Evolutionary conservation across 495 filamentous ascomycete species (phyloP).

Genomic region (Thermothielavioides terrestris): DNA sequence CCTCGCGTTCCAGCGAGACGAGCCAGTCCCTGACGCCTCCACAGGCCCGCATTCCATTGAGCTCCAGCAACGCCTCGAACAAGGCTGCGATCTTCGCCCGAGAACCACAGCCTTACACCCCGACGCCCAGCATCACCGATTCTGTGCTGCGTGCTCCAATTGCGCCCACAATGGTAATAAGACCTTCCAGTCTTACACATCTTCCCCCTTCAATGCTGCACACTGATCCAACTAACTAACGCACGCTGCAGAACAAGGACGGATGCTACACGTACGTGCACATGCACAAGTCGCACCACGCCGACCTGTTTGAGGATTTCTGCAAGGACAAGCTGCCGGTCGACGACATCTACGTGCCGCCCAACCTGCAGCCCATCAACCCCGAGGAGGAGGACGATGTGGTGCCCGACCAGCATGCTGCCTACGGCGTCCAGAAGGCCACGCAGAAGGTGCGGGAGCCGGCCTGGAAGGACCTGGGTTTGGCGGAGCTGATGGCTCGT

Average conservation of each 20-base stretch:
- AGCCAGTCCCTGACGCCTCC: slow-evolving; percentile 2
- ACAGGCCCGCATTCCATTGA: slow-evolving; percentile 2
- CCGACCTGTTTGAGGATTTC: slow-evolving; percentile 90
- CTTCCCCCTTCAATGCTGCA: no score
- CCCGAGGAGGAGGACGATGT: slow-evolving; percentile 98
- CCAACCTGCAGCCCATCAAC: slow-evolving; percentile 85
- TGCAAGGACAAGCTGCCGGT: slow-evolving; percentile 57
- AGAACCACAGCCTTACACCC: not conserved
- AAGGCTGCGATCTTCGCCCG: not conserved
- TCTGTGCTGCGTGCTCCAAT: slow-evolving; percentile 1
- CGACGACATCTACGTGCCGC: slow-evolving; percentile 79
- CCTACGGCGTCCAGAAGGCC: slow-evolving; percentile 87
- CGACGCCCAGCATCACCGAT: not conserved
- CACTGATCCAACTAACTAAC: not conserved
- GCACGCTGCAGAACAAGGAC: slow-evolving; percentile 66
- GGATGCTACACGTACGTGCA: slow-evolving; percentile 79
- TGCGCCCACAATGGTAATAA: slow-evolving; percentile 3
- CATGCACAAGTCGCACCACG: slow-evolving; percentile 68
- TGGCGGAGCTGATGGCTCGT: slow-evolving; percentile 59
- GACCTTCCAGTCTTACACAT: no score
- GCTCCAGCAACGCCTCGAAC: not conserved
- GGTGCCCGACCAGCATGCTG: slow-evolving; percentile 93
- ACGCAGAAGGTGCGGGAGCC: slow-evolving; percentile 62
- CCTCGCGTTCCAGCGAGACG: not conserved
- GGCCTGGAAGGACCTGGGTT: slow-evolving; percentile 79